Base-by-base conservation (phyloP, 352 stramenopile genomes). In the Aphanomyces cochlioides region DNA sequence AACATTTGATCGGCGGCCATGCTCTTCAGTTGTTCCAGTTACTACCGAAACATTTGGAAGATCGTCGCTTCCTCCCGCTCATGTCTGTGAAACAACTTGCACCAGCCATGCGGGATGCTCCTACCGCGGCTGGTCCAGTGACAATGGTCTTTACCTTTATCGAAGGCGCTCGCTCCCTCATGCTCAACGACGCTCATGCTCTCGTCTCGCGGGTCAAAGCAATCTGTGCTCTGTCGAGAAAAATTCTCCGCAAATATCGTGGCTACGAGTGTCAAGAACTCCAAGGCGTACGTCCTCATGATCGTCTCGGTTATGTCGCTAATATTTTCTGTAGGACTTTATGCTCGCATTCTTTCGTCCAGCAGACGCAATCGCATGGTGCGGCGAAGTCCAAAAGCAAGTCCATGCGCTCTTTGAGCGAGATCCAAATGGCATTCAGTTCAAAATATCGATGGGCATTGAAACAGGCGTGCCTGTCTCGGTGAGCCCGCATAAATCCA, bases 101-200 rank as follows among this genome's bases (percentile, higher is more conserved):
- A 3, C 77, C 89, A 0, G 87, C 84, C 0, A 95, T 95, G 87
- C 84, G 87, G 13, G 87, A 95, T 58, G 85, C 85, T 7, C 86
- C 88, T 12, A 90, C 86, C 0, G 87, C 87, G 3, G 81, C 88
- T 13, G 87, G 88, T 13, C 82, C 84, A 12, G 80, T 95, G 21
- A 94, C 86, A 6, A 94, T 95, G 85, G 88, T 95, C 28, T 95
- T 95, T 56, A 95, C 88, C 15, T 95, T 94, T 66, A 94, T 95
- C 39, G 88, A 95, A 83, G 85, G 85, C 17, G 85, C 86, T 48
- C 82, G 86, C 1, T 85, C 85, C 7, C 79, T 95, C 10, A 86
- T 95, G 72, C 84, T 87, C 6, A 90, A 78, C 61, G 84, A 95
- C 66, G 88, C 88, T 0, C 85, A 95, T 73, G 82, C 91, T 47